A percentile compares a stretch with the other conserved stretches of the same genome.
Conservation (phyloP, 2,329 filamentous ascomycete species). For the Colletotrichum sp. region DNA sequence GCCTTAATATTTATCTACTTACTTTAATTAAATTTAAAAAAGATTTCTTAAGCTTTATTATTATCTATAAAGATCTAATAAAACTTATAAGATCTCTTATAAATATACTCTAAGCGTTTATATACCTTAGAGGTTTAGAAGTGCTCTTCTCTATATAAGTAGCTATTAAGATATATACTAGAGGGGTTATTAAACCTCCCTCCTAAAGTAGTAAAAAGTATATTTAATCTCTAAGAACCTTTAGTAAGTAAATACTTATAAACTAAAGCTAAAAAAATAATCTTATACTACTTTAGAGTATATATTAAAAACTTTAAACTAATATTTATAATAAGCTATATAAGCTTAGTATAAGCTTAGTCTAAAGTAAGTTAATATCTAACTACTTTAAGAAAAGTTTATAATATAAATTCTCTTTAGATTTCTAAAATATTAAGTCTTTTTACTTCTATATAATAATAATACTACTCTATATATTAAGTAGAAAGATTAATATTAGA, state of each 20-base stretch:
- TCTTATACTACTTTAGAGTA: neutral
- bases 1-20: too few relatives aligned
- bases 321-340: neutral
- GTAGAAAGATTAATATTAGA: too few relatives aligned
- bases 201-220: neutral
- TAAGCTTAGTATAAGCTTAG: neutral
- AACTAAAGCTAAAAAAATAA: too few relatives aligned
- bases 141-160: neutral
- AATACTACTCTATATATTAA: too few relatives aligned
- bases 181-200: too few relatives aligned
- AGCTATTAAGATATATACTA: neutral
- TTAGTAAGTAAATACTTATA: neutral
- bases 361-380: neutral
- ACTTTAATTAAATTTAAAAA: too few relatives aligned
- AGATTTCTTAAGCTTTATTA: neutral
- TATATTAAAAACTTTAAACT: neutral
- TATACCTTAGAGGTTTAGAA: neutral
- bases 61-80: neutral
- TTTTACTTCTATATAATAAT: too few relatives aligned
- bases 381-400: too few relatives aligned
- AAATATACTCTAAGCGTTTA: neutral
- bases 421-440: too few relatives aligned
- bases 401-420: too few relatives aligned
- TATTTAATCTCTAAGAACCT: accelerated
- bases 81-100: neutral